phyloP scores from a whole-genome alignment of 176 grass and related monocot species.

The Oryza punctata region DNA sequence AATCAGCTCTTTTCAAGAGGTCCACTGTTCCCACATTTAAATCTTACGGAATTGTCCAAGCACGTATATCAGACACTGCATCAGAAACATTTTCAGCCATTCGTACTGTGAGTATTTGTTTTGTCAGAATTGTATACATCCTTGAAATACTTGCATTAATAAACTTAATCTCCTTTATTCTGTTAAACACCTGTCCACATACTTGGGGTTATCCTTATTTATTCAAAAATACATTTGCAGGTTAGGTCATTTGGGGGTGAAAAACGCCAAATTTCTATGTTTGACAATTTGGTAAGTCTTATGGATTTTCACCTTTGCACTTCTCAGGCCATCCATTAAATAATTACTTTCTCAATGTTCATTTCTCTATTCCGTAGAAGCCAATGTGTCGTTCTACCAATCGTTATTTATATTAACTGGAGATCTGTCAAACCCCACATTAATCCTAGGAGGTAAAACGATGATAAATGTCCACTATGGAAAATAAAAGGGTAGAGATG shows the following conservation, averaged over 20 bases:
- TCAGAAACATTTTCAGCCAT: slow-evolving; percentile 96
- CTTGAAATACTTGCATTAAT: slow-evolving; percentile 20
- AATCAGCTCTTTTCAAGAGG: slow-evolving; percentile 96
- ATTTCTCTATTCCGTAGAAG: not conserved
- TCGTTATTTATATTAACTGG: no score
- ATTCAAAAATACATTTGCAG: slow-evolving; percentile 47
- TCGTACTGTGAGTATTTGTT: slow-evolving; percentile 76
- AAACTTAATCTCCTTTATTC: not conserved
- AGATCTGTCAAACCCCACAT: no score
- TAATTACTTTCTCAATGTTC: not conserved
- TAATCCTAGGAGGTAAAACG: not conserved
- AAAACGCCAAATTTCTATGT: slow-evolving; percentile 86
- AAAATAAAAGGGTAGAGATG: not conserved
- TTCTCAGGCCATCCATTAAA: not conserved
- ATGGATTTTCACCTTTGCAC: not conserved
- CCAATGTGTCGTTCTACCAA: no score
- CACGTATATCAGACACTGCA: slow-evolving; percentile 85
- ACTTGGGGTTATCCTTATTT: slow-evolving; percentile 30
- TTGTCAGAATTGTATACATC: slow-evolving; percentile 2
- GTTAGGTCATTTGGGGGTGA: slow-evolving; percentile 96
- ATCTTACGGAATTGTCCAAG: slow-evolving; percentile 87
- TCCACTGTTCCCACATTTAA: slow-evolving; percentile 90
- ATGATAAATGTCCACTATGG: not conserved
- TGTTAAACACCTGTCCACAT: slow-evolving; percentile 13
- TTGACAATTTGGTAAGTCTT: slow-evolving; percentile 74